Evolutionary conservation across 2,329 filamentous ascomycete genomes (phyloP), one percentile per base, ranked within the genome.

Genomic region (Fusarium caatingaense): DNA sequence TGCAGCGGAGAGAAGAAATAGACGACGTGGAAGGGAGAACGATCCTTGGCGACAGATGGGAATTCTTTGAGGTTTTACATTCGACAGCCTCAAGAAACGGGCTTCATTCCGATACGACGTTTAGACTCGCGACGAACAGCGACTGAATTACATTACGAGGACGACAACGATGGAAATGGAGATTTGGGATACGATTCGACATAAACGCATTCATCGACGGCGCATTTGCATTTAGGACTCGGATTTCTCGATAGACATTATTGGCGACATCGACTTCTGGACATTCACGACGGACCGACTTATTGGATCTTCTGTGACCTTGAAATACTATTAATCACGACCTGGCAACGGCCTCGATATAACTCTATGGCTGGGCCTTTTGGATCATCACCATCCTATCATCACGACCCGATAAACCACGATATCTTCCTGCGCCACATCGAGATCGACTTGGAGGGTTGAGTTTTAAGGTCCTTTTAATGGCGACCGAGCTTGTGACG

Each of bases 41-140:
- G 72, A 75, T 37, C 68, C 72, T 9, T 74, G 72, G 72, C 63
- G 61, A 16, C 65, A 72, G 45, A 66, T 71, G 69, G 69, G 69
- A 8, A 71, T 71, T 20, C 50, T 72, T 20, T 71, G 27, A 69
- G 20, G 8, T n/a, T 30, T 50, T 13, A 18, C 47, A 50, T 18
- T 37, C 34, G 34, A n/a, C 34, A 37, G 18, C 18, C 18, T 37
- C 18, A 37, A 12, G 18, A 37, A n/a, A 37, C 34, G 34, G 34
- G 34, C 34, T 37, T n/a, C 34, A 37, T 37, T 37, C 34, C 18
- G 34, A 1, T 2, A 37, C 34, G 34, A 37, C 34, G 34, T n/a
- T n/a, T 11, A 37, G 34, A 37, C 34, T 37, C 34, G 34, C 18
- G 10, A 37, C 34, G 34, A 37, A 37, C 10, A 37, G 21, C 37